A percentile compares a stretch with the other conserved stretches of the same genome.
phyloP scores from a whole-genome alignment of 371 early-diverging fungal genomes.

The Mucor saturninus region DNA sequence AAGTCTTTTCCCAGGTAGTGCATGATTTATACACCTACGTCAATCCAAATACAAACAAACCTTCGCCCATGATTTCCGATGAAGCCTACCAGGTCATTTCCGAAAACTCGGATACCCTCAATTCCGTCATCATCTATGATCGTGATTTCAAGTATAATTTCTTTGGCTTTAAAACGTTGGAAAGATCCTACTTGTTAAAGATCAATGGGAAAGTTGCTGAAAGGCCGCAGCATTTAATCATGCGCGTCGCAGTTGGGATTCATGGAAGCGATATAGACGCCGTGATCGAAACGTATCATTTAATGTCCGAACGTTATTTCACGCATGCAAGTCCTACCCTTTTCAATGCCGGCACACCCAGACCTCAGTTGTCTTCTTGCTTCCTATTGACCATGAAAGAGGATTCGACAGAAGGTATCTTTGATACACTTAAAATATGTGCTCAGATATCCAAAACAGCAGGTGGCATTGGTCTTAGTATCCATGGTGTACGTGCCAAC shows the following conservation, averaged over 20 bases:
- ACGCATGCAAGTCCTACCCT: constrained; percentile 97
- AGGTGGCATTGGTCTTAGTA: constrained; percentile 94
- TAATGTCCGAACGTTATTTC: constrained; percentile 89
- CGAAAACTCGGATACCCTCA: constrained; percentile 75
- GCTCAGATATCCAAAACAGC: constrained; percentile 95
- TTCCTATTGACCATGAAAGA: constrained; percentile 92
- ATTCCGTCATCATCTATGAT: constrained; percentile 91
- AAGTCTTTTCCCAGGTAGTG: constrained; percentile 68
- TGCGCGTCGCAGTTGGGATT: constrained; percentile 95
- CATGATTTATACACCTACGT: constrained; percentile 72
- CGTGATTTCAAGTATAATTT: constrained; percentile 94
- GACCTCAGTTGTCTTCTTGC: constrained; percentile 93
- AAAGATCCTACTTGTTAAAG: constrained; percentile 89
- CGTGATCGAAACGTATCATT: constrained; percentile 91
- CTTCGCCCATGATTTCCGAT: constrained; percentile 79
- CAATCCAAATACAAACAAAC: constrained; percentile 81
- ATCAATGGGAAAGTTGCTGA: constrained; percentile 83
- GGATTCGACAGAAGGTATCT: constrained; percentile 95
- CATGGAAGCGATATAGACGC: constrained; percentile 87
- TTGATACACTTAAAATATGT: constrained; percentile 90
- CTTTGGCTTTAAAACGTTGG: constrained; percentile 96
- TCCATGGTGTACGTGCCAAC: constrained; percentile 88
- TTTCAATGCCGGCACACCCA: constrained; percentile 93
- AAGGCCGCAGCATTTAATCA: constrained; percentile 95
- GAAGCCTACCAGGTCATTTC: constrained; percentile 64